Base-by-base conservation (phyloP, 169 alveolate species). In the Plasmodium chabaudi region DNA sequence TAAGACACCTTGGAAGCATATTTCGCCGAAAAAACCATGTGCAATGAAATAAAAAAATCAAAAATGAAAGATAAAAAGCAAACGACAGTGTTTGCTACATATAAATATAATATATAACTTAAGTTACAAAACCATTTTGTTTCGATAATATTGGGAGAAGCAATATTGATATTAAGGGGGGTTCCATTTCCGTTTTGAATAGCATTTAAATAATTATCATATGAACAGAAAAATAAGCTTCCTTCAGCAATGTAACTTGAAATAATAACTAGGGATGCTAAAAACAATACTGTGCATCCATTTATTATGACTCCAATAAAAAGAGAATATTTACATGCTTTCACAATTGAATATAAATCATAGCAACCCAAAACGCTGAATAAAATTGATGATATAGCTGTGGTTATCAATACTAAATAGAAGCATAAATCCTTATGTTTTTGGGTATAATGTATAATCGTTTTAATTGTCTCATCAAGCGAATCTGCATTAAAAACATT, bases 111-210 rank as follows among this genome's bases (percentile, higher is more conserved):
- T 19, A 79, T 44, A 17, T 1, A 17, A 13, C 44, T 21, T 47
- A 79, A 23, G 49, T 79, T 79, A 27, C 84, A 79, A 39, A 79
- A 79, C 89, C 89, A 79, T 9, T 53, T 68, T 7, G 89, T 79
- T 59, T 79, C 89, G 25, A 25, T 15, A 25, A 25, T 79, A 27
- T 79, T 67, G 44, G 82, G 67, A 10, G 71, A 57, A 19, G 72
- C 64, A 67, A 53, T 42, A 27, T 27, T 2, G 34, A 17, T 23
- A 25, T 13, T 47, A 21, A 53, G 13, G 13, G 61, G 15, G 17
- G 65, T 55, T 19, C 23, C 72, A 34, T 64, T 39, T 1, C 23
- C 60, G n/a, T 10, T 74, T 59, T 55, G 39, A 25, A 10, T n/a
- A 21, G 55, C 15, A 25, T 64, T 57, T 19, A 79, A 15, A 56